Base-by-base conservation (phyloP, 106 monocot species). In the Dioscorea zingiberensis region DNA sequence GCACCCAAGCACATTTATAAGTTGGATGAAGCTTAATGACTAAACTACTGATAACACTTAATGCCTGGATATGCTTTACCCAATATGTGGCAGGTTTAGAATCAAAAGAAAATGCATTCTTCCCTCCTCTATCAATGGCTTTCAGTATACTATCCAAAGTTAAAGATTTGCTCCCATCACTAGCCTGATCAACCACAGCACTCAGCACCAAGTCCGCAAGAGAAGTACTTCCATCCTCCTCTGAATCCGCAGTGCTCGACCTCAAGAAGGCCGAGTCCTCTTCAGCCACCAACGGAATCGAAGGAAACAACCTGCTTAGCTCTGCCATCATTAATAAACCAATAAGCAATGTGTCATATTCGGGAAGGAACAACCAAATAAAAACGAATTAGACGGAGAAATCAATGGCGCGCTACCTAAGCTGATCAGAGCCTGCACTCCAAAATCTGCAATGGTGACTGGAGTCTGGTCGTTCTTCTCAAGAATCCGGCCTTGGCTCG, bases 391-490 rank as follows among this genome's bases (percentile, higher is more conserved):
- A 38, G 38, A 38, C 10, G 38, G 38, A 38, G 38, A 38, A 38
- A 38, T 8, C 38, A 38, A 38, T 38, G 38, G 4, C n/a, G n/a
- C n/a, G n/a, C 57, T 74, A 93, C 93, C 93, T 55, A 93, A 65
- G 62, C 92, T 93, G 55, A 93, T 73, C n/a, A 93, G 78, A 47
- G 87, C 93, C 69, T 93, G 93, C 16, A 93, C 87, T 1, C 92
- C 77, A 47, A 87, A 93, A 75, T 93, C 87, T 2, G 87, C 93
- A 23, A 88, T 55, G 1, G 93, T 87, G 13, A 93, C 93, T 18
- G 87, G 93, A 2, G 87, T 83, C 28, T 59, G 67, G 55, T 93
- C 87, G 21, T 77, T 77, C 80, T 87, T 87, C 63, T 83, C 85
- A 26, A 87, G 65, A 57, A 88, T 66, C 72, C 67, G 64, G 21